These are phyloP conservation scores for Globisporangium nodosum DNA, from an alignment of 352 stramenopile genomes.

Conservation along the genomic window DNA sequence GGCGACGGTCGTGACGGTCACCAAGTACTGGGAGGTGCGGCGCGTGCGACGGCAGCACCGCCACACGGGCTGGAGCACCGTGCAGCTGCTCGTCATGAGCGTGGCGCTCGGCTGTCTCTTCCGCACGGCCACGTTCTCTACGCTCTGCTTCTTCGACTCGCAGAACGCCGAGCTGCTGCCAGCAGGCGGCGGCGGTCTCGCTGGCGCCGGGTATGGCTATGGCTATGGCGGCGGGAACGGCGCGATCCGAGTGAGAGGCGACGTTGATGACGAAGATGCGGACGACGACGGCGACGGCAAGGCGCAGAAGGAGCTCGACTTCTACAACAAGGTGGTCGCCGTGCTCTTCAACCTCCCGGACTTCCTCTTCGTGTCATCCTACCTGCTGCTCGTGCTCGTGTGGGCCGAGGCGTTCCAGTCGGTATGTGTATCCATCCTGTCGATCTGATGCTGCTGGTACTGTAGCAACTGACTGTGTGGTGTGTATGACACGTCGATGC, in stretches of 20 bases:
- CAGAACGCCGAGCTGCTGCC: conserved; percentile 46
- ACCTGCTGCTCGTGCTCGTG: conserved; percentile 87
- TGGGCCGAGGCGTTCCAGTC: conserved; percentile 90
- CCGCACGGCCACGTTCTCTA: conserved; percentile 81
- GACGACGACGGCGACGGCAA: conserved; percentile 14
- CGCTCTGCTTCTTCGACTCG: conserved; percentile 84
- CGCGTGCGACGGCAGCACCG: conserved; percentile 63
- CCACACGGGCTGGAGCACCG: conserved; percentile 69
- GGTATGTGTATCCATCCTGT: conserved; percentile 20
- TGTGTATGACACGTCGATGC: neutral
- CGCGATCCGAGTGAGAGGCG: conserved; percentile 1
- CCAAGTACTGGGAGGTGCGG: conserved; percentile 69
- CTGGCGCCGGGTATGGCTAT: conserved; percentile 9
- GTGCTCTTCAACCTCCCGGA: conserved; percentile 92
- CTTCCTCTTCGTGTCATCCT: conserved; percentile 89
- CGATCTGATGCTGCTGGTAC: neutral
- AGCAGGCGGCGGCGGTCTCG: conserved; percentile 12
- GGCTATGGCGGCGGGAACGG: conserved; percentile 6
- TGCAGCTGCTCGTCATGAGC: conserved; percentile 79
- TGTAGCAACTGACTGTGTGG: neutral
- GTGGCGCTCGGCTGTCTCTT: conserved; percentile 84
- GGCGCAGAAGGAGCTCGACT: conserved; percentile 67
- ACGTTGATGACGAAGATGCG: conserved; percentile 5
- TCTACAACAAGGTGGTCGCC: conserved; percentile 89
- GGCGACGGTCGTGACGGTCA: conserved; percentile 70